Base-by-base conservation (phyloP, 1,284 basidiomycete genomes). In the Irpex rosettiformis region DNA sequence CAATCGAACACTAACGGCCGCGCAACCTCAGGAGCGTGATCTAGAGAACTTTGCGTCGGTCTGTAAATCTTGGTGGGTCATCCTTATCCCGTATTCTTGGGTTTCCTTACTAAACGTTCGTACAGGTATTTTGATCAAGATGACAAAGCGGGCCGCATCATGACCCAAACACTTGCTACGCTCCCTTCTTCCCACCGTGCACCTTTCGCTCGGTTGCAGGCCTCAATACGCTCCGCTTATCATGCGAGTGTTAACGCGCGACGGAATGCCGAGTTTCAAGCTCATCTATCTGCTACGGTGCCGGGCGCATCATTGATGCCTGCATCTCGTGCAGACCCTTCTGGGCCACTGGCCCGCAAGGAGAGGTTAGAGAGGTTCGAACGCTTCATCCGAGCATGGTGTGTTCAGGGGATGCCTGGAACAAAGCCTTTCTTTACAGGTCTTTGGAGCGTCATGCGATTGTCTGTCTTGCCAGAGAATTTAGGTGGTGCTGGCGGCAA, bases 371-470 rank as follows among this genome's bases (percentile, higher is more conserved):
- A 89, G 58, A 80, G 86, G 18, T 78, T 89, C 66, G 83, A 86
- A 59, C 78, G 82, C 40, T 91, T 92, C 69, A 72, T 91, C 43
- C 76, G 81, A 62, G 84, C 79, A 47, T 92, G 89, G 90, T 91
- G 88, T 68, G 89, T 85, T 21, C 78, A 83, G 73, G 87, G 89
- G 54, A 88, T 91, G 82, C 89, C 89, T 59, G 89, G 90, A 33
- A 89, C 89, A 43, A 83, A 81, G 65, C 89, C 89, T 21, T 91
- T 92, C 72, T 91, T 92, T 68, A 83, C 88, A 72, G 85, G 77
- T 2, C 75, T 92, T 29, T 92, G 88, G 87, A 86, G 84, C 27
- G 73, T 88, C 65, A 81, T 92, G 79, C 79, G 89, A 64, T 73
- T 92, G 28, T 88, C 90, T 68, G 81, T 84, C 22, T 77, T 91